Evolutionary conservation across 208 protist species (phyloP).

Genomic region (Crithidia bombi): DNA sequence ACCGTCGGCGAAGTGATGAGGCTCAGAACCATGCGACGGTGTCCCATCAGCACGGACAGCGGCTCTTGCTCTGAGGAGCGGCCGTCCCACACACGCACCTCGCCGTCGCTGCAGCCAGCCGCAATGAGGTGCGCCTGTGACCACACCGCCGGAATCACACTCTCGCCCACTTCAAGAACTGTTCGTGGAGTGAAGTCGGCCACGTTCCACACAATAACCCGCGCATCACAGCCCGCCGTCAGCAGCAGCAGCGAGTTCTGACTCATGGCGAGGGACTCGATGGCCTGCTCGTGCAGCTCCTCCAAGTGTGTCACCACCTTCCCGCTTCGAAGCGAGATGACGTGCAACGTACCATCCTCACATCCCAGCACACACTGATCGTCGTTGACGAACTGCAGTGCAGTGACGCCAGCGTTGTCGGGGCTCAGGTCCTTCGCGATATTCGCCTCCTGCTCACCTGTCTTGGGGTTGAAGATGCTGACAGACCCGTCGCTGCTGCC

Average conservation of each 20-base stretch:
- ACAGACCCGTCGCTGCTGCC: constrained; percentile 92
- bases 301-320: constrained; percentile 69
- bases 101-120: constrained; percentile 83
- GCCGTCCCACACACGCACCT: constrained; percentile 85
- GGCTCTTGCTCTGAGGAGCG: constrained; percentile 60
- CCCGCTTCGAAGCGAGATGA: constrained; percentile 68
- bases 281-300: constrained; percentile 81
- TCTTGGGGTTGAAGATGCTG: constrained; percentile 92
- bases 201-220: constrained; percentile 80
- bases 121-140: constrained; percentile 44
- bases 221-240: constrained; percentile 82
- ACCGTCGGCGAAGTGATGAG: constrained; percentile 34
- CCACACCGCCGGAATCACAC: constrained; percentile 83
- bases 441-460: constrained; percentile 61
- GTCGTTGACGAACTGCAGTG: constrained; percentile 64
- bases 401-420: constrained; percentile 72
- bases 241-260: constrained; percentile 54
- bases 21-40: constrained; percentile 82
- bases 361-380: constrained; percentile 85
- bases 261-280: constrained; percentile 77
- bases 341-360: constrained; percentile 85
- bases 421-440: constrained; percentile 77
- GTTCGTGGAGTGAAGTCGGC: constrained; percentile 63
- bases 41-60: constrained; percentile 60
- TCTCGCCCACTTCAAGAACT: constrained; percentile 70